phyloP scores from a whole-genome alignment of 1,139 yeast genomes.

The Yamadazyma conglobata region DNA sequence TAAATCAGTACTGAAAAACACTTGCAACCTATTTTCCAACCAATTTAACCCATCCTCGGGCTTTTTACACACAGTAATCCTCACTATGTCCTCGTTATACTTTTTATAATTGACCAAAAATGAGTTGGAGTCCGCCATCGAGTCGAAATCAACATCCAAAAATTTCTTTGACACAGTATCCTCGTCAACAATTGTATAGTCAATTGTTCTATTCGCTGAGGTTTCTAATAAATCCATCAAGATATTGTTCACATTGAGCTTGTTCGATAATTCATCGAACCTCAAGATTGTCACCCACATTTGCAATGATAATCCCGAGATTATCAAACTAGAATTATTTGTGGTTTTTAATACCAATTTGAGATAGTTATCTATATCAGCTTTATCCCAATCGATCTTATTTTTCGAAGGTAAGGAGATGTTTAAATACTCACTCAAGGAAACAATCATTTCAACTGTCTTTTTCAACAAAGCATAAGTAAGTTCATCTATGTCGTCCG shows the following conservation, averaged over 20 bases:
- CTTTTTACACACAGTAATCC: conserved; percentile 81
- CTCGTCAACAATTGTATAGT: conserved; percentile 66
- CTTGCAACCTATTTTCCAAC: conserved; percentile 72
- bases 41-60: conserved; percentile 81
- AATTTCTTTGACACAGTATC: conserved; percentile 62
- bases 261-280: conserved; percentile 65
- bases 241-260: conserved; percentile 46
- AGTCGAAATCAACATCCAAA: conserved; percentile 82
- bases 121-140: conserved; percentile 73
- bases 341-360: conserved; percentile 77
- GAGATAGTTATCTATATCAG: conserved; percentile 64
- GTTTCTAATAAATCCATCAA: conserved; percentile 69
- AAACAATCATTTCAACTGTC: conserved; percentile 90
- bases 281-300: conserved; percentile 93
- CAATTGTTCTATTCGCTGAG: conserved; percentile 75
- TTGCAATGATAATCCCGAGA: conserved; percentile 85
- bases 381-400: conserved; percentile 43
- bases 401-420: conserved; percentile 34
- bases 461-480: conserved; percentile 80
- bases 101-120: conserved; percentile 80
- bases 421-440: conserved; percentile 74
- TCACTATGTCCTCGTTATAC: conserved; percentile 84
- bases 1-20: conserved; percentile 68
- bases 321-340: conserved; percentile 78
- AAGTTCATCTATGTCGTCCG: conserved; percentile 75